Base-by-base conservation (phyloP, 2,329 filamentous ascomycete genomes). In the Tetracladium maxilliforme region DNA sequence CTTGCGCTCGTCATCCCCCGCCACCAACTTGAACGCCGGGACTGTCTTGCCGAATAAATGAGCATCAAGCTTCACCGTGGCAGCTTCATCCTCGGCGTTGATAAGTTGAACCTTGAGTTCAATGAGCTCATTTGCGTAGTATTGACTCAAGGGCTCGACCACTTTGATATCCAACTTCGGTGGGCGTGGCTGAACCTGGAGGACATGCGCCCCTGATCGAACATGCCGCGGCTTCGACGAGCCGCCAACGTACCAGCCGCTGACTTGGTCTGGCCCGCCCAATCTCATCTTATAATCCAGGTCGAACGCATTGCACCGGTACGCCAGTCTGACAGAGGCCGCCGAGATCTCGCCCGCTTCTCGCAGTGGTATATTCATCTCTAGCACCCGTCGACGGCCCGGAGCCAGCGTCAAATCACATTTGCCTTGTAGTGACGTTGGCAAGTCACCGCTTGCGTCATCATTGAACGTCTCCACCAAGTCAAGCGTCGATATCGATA, bases 151-250 rank as follows among this genome's bases (percentile, higher is more conserved):
- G 6, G 75, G 49, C 20, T 70, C 63, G 3, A 67, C 56, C 7
- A 82, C 53, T 14, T 56, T 64, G 22, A 98, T 69, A 37, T 82
- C 73, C 56, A 98, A 71, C 49, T 94, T 95, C 1, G 90, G 90
- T 15, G 87, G 90, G 35, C 92, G 80, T 2, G 90, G 87, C 27
- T 84, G 61, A 14, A 98, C 72, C 28, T 70, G 74, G 28, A 92
- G 66, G 3, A 56, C 54, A 17, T 66, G 57, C 7, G 65, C 52
- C 23, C 64, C 56, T 8, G 49, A 36, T 7, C 69, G 58, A 15
- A 59, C 49, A 12, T 67, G 47, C 43, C 10, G 52, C 48, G 4
- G 48, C 47, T 6, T 52, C 45, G 3, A 56, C 47, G 30, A 9
- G 19, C 19, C 41, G 62, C 64, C 69, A 70, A 75, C 2, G 60